These are phyloP conservation scores for Scheffersomyces cryptocercus DNA, from an alignment of 1,139 yeast genomes.

Conservation along the genomic window DNA sequence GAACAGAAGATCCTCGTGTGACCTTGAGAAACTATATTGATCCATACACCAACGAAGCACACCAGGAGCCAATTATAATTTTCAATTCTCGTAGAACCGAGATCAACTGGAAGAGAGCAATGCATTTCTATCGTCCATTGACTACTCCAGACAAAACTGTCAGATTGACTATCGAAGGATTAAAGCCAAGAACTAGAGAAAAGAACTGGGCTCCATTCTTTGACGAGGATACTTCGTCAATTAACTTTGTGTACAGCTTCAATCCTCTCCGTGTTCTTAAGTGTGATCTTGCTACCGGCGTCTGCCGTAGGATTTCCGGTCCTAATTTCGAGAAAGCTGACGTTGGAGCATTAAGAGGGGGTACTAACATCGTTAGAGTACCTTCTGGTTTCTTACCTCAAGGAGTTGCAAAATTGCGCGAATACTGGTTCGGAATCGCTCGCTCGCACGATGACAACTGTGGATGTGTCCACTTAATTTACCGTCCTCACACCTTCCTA, in stretches of 20 bases:
- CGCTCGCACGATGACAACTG: slow-evolving; percentile 2
- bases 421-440: slow-evolving; percentile 4
- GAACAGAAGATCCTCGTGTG: slow-evolving; percentile 16
- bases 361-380: slow-evolving; percentile 11
- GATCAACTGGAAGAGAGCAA: slow-evolving; percentile 12
- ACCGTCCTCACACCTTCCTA: slow-evolving; percentile 21
- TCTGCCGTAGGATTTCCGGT: slow-evolving; percentile 12
- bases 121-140: slow-evolving; percentile 14
- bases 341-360: slow-evolving; percentile 20
- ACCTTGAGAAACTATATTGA: slow-evolving; percentile 8
- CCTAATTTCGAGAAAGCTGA: slow-evolving; percentile 10
- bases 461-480: slow-evolving; percentile 10
- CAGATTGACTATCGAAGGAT: slow-evolving; percentile 1
- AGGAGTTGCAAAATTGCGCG: not conserved
- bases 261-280: slow-evolving; percentile 18
- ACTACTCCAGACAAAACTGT: slow-evolving; percentile 1
- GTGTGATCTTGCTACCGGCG: slow-evolving; percentile 15
- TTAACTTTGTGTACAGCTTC: slow-evolving; percentile 20
- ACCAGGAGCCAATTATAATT: slow-evolving; percentile 14
- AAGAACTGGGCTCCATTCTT: slow-evolving; percentile 17
- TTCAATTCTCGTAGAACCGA: slow-evolving; percentile 13
- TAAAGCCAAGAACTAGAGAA: slow-evolving; percentile 11
- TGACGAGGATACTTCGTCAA: slow-evolving; percentile 4
- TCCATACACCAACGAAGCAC: slow-evolving; percentile 5
- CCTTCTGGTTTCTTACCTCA: not conserved